phyloP scores from a whole-genome alignment of 2,329 filamentous ascomycete species.

The Fusarium proliferatum region DNA sequence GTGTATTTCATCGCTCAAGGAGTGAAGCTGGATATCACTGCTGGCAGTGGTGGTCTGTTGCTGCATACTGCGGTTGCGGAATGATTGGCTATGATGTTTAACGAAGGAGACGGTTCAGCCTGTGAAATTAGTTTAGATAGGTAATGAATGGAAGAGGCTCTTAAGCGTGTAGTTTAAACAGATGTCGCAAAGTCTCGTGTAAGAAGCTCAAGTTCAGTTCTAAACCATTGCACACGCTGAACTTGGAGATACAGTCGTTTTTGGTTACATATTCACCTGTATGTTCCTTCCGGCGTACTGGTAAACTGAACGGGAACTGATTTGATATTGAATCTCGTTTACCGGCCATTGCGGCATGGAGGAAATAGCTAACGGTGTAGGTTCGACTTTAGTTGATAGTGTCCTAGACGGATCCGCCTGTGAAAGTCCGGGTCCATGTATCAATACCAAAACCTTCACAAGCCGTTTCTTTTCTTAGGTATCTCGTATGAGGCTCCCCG shows the following conservation, averaged over 20 bases:
- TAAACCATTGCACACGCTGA: neutral
- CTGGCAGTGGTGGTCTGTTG: slow-evolving; percentile 30
- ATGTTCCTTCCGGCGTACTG: neutral
- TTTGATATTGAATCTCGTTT: neutral
- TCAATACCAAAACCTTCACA: neutral
- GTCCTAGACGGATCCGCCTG: neutral
- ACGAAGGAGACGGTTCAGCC: neutral
- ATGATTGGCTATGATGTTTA: neutral
- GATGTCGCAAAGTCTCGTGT: neutral
- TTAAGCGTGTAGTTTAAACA: neutral
- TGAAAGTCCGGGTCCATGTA: neutral
- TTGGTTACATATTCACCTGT: neutral
- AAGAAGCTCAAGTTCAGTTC: neutral
- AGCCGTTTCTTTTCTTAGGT: neutral
- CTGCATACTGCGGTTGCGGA: slow-evolving; percentile 39
- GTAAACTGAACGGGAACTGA: too few species aligned
- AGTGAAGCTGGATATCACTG: slow-evolving; percentile 36
- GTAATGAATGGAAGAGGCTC: neutral
- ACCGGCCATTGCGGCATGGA: neutral
- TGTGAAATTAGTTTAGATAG: neutral
- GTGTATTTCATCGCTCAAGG: slow-evolving; percentile 43
- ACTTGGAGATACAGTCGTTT: neutral
- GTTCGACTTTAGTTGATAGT: neutral
- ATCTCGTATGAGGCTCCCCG: neutral
- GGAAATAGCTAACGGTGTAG: neutral